These are phyloP conservation scores for Rhizopogon salebrosus DNA, from an alignment of 768 basidiomycete genomes.

Conservation along the genomic window DNA sequence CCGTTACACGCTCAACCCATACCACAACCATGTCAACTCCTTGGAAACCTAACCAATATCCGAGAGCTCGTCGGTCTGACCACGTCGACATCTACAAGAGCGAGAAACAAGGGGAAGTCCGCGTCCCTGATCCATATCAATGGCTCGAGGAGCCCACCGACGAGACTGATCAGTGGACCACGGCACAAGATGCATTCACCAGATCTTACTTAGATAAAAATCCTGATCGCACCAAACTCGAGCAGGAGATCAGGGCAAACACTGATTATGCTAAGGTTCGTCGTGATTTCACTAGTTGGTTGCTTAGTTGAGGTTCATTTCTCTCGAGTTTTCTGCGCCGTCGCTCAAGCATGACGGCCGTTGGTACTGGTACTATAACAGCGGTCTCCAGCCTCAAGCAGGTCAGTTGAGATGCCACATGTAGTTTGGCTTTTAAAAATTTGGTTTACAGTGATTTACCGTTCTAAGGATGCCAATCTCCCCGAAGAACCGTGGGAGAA, in stretches of 20 bases:
- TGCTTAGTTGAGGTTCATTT: slow-evolving; percentile 5
- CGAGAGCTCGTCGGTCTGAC: slow-evolving; percentile 57
- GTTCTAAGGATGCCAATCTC: slow-evolving; percentile 47
- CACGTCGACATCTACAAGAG: slow-evolving; percentile 68
- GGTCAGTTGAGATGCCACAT: slow-evolving; percentile 15
- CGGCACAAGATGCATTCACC: slow-evolving; percentile 55
- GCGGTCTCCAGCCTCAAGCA: slow-evolving; percentile 68
- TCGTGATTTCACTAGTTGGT: not conserved
- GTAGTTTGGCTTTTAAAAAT: not conserved
- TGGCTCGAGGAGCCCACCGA: slow-evolving; percentile 65
- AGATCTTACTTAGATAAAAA: slow-evolving; percentile 58
- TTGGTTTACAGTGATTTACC: slow-evolving; percentile 46
- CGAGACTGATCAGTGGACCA: slow-evolving; percentile 64
- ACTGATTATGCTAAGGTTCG: slow-evolving; percentile 48
- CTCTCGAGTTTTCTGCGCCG: slow-evolving; percentile 57
- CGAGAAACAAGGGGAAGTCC: slow-evolving; percentile 53
- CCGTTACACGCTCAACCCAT: slow-evolving; percentile 9
- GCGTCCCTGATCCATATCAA: slow-evolving; percentile 64
- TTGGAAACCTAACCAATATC: slow-evolving; percentile 60
- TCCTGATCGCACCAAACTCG: slow-evolving; percentile 51
- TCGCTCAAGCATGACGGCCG: slow-evolving; percentile 54
- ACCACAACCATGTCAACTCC: slow-evolving; percentile 28
- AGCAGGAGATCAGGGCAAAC: slow-evolving; percentile 51
- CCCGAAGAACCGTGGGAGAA: slow-evolving; percentile 47
- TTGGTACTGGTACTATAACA: slow-evolving; percentile 83